Percentiles rank a stretch among this genome's conserved stretches.
Conservation (phyloP, 805 yeast species). For the Pichia deserticola region DNA sequence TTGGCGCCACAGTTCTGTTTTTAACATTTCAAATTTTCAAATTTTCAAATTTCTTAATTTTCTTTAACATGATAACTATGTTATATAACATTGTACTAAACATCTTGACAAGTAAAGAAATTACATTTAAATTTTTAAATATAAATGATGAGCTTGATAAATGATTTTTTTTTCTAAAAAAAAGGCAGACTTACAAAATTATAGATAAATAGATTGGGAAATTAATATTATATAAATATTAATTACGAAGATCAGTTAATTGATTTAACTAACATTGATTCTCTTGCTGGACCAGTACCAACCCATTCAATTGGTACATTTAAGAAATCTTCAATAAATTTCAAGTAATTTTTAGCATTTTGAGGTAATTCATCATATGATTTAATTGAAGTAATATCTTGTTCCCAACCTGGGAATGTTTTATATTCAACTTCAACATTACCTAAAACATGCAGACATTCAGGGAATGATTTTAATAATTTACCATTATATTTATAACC, state of each 20-base stretch:
- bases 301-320: constrained; percentile 90
- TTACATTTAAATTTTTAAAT: no score
- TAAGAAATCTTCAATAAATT: constrained; percentile 77
- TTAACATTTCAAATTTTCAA: no score
- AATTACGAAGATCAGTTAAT: neutral
- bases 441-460: constrained; percentile 73
- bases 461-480: constrained; percentile 77
- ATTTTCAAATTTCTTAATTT: no score
- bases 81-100: neutral
- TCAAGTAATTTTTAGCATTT: constrained; percentile 78
- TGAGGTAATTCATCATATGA: constrained; percentile 75
- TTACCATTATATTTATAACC: constrained; percentile 77
- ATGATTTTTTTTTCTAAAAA: neutral
- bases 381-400: constrained; percentile 67
- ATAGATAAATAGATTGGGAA: neutral
- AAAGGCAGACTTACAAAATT: neutral
- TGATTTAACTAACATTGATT: constrained; percentile 69
- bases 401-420: constrained; percentile 92
- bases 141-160: no score
- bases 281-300: constrained; percentile 98
- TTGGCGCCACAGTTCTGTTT: neutral
- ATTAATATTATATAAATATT: neutral
- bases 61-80: neutral
- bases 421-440: constrained; percentile 89
- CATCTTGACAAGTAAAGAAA: neutral